Conservation (phyloP, 495 filamentous ascomycete genomes). For the Hypoxylon rickii region DNA sequence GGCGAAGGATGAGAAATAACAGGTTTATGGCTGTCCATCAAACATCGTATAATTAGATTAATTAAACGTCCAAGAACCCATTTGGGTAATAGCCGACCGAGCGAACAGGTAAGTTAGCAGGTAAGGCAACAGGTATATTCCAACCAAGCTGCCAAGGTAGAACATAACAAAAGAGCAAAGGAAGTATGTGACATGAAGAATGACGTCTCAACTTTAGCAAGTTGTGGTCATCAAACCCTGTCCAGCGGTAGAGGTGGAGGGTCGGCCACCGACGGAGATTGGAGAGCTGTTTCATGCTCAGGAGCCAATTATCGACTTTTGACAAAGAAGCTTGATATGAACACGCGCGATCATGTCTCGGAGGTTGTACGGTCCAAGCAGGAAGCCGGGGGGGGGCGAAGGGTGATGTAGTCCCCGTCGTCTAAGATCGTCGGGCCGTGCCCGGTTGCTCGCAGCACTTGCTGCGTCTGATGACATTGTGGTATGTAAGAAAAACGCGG, state of each 20-base stretch:
- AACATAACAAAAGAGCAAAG: conserved; percentile 2
- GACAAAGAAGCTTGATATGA: neutral
- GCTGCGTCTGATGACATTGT: neutral
- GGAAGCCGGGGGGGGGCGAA: conserved; percentile 12
- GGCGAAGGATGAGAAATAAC: neutral
- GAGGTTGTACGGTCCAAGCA: conserved; percentile 22
- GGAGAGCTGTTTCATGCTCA: conserved; percentile 18
- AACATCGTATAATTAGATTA: conserved; percentile 2
- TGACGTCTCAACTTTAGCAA: conserved; percentile 27
- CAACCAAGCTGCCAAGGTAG: too few relatives aligned
- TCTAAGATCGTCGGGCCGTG: conserved; percentile 23
- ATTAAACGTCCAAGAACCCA: too few relatives aligned
- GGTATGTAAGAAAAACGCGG: conserved; percentile 19
- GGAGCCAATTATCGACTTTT: conserved; percentile 9
- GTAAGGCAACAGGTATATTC: conserved; percentile 6
- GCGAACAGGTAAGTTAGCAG: conserved; percentile 1
- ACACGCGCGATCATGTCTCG: conserved; percentile 35
- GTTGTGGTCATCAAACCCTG: conserved; percentile 20
- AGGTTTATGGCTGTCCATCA: conserved; percentile 5
- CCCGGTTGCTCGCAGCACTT: conserved; percentile 4
- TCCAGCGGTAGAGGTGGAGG: conserved; percentile 9
- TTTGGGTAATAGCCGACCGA: conserved; percentile 5
- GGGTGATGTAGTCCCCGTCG: neutral
- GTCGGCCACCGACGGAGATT: conserved; percentile 3
- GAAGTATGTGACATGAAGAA: conserved; percentile 21